phyloP scores from a whole-genome alignment of 129 eudicot genomes.

The Tagetes patula region DNA sequence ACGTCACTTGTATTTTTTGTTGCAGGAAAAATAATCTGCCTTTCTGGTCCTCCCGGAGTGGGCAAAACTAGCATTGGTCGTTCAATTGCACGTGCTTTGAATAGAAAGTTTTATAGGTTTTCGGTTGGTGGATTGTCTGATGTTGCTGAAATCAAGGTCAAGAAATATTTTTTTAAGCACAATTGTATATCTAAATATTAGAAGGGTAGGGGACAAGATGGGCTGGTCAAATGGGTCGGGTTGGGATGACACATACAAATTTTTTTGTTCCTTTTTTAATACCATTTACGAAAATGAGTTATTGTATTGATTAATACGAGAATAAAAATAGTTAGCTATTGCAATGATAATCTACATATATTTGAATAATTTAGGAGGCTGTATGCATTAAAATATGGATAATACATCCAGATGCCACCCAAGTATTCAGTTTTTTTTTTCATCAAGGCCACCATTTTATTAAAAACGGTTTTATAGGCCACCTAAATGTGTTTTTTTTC shows the following conservation, averaged over 20 bases:
- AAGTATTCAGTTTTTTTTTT: not conserved
- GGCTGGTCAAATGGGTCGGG: not conserved
- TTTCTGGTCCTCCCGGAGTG: conserved; percentile 99
- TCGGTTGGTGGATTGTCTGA: conserved; percentile 99
- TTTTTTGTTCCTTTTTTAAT: not conserved
- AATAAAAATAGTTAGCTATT: not conserved
- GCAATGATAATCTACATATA: not conserved
- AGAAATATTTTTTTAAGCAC: not conserved
- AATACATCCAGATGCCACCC: not conserved
- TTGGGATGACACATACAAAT: not conserved
- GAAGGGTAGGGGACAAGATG: not conserved
- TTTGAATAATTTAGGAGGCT: not conserved
- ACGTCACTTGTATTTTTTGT: not conserved
- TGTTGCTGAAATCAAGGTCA: conserved; percentile 97
- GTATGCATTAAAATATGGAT: not conserved
- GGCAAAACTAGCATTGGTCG: conserved; percentile 99
- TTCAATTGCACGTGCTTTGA: conserved; percentile 95
- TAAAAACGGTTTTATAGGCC: not conserved
- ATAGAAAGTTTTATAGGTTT: conserved; percentile 87
- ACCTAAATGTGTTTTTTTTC: not conserved
- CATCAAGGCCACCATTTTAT: not conserved
- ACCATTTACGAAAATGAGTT: not conserved
- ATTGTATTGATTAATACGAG: not conserved
- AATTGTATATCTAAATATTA: not conserved
- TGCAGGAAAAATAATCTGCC: conserved; percentile 84